Base-by-base conservation (phyloP, 2,329 filamentous ascomycete genomes). In the Cryphonectria japonica region DNA sequence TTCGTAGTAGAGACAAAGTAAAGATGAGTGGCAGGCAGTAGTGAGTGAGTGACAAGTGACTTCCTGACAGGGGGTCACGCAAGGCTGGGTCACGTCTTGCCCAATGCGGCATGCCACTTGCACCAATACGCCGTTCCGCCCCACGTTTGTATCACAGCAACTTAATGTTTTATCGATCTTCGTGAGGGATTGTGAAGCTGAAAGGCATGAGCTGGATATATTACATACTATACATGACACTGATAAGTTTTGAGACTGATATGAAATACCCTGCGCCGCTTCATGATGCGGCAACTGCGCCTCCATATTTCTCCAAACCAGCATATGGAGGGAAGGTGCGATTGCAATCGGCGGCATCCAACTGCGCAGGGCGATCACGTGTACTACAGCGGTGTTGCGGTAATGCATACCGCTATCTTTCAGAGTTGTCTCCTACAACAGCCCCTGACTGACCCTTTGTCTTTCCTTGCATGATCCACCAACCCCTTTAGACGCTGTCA, bases 71-170 rank as follows among this genome's bases (percentile, higher is more conserved):
- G 63, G 43, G 62, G 63, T 65, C 39, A 13, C 50, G 46, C 67
- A 71, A 69, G 70, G 67, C 66, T 69, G 67, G 46, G 63, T 57
- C 62, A 54, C 32, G 67, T 57, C 67, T 66, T 66, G 29, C 66
- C 66, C 11, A 37, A 69, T 60, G 39, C 60, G 66, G 69, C 50
- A 69, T 61, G 50, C 41, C 66, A 68, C 59, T 69, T 69, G 69
- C 69, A 70, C 57, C 37, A 29, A 46, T 67, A 19, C 52, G 57
- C 37, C 39, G 13, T 14, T 39, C 39, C 22, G 37, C 13, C 3
- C n/a, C 64, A 29, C 9, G 26, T 32, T 59, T n/a, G 19, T 32
- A 34, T 29, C 13, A 59, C 26, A 19, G 7, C 19, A 57, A 32
- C 29, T 34, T 29, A 59, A 9, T 6, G 7, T n/a, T 32, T 16